Conservation (phyloP, 345 rosid species). For the Eucalyptus coolabah region DNA sequence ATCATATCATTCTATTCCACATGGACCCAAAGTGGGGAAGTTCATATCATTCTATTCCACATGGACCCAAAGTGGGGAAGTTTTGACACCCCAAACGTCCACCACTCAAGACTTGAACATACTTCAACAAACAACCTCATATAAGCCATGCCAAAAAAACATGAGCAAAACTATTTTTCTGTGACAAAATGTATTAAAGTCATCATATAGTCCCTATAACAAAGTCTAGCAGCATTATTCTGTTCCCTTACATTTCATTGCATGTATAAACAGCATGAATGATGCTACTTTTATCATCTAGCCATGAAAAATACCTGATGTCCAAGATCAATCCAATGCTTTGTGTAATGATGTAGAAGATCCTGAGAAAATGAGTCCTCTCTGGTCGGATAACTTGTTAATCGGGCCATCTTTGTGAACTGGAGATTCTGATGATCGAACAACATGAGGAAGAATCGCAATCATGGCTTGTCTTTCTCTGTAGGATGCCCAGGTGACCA, state of each 20-base stretch:
- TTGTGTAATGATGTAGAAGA: slow-evolving; percentile 14
- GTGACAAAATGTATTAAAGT: neutral
- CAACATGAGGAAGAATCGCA: slow-evolving; percentile 9
- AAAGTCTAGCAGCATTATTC: neutral
- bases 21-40: neutral
- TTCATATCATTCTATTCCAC: neutral
- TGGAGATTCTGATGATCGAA: slow-evolving; percentile 40
- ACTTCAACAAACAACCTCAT: neutral
- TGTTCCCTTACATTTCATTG: neutral
- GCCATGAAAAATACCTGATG: neutral
- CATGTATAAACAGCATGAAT: neutral
- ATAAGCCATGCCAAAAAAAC: neutral
- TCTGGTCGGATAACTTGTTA: slow-evolving; percentile 11
- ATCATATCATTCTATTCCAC: neutral
- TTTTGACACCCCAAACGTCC: neutral
- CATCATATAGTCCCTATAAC: neutral
- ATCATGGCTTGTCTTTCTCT: slow-evolving; percentile 28
- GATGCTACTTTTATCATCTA: neutral
- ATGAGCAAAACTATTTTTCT: neutral
- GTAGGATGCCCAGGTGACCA: slow-evolving; percentile 89
- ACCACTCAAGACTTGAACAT: neutral
- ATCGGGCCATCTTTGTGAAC: slow-evolving; percentile 33
- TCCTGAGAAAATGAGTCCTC: slow-evolving; percentile 37
- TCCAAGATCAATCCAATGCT: slow-evolving; percentile 11
- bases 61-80: neutral